phyloP scores from a whole-genome alignment of 2,329 filamentous ascomycete species.

The Claviceps purpurea region DNA sequence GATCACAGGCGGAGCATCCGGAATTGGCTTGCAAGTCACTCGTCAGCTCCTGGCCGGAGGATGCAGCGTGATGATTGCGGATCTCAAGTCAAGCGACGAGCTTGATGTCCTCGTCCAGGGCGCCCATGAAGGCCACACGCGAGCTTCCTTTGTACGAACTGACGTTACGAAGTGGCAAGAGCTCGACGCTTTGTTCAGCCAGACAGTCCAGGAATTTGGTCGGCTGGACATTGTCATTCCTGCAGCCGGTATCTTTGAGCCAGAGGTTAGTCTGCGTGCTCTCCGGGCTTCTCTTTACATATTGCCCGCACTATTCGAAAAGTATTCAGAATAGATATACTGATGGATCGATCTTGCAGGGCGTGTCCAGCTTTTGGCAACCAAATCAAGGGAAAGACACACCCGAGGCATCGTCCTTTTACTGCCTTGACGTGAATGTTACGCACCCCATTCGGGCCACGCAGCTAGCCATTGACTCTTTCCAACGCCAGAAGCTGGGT shows the following conservation, averaged over 20 bases:
- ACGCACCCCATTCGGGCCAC: constrained; percentile 18
- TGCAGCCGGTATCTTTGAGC: constrained; percentile 3
- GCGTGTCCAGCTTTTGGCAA: constrained; percentile 3
- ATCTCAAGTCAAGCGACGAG: constrained; percentile 21
- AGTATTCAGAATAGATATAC: too few relatives aligned
- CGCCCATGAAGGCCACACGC: constrained; percentile 5
- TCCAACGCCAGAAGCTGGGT: constrained; percentile 9
- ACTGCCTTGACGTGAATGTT: constrained; percentile 17
- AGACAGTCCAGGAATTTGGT: constrained; percentile 8
- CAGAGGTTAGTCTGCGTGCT: background rate
- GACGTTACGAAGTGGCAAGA: constrained; percentile 23
- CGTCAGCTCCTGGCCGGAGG: constrained; percentile 17
- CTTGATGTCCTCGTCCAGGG: constrained; percentile 7
- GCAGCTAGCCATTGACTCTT: constrained; percentile 18
- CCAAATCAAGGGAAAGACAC: constrained; percentile 2
- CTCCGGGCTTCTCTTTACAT: background rate
- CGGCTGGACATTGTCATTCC: constrained; percentile 4
- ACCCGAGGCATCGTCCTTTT: constrained; percentile 1
- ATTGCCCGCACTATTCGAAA: background rate
- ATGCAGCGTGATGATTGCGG: constrained; percentile 25
- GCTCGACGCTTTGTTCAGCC: constrained; percentile 16
- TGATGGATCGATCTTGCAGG: background rate
- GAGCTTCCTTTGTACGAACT: constrained; percentile 21
- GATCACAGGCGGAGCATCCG: constrained; percentile 7
- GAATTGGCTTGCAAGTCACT: constrained; percentile 23